Base-by-base conservation (phyloP, 257 asterid species). In the Haberlea rhodopensis region DNA sequence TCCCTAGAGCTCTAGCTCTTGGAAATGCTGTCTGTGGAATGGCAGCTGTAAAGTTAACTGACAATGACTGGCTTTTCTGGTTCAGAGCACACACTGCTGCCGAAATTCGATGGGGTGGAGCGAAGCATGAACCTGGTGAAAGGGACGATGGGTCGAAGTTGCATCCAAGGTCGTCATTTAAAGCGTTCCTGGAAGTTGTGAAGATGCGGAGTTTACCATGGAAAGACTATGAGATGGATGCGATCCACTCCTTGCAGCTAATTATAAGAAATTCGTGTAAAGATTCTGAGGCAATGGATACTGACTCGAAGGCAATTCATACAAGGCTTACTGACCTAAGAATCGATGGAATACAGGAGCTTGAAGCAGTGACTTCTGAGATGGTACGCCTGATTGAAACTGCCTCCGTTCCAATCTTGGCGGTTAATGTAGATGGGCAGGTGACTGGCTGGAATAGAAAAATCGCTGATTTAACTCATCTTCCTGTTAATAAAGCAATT, bases 211-310 rank as follows among this genome's bases (percentile, higher is more conserved):
- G 96, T 71, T 69, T 84, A 9, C 88, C 95, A 45, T 91, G 98
- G 98, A 91, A 82, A 85, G 96, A 89, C 66, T 85, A 75, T 73
- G 96, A 89, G 84, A 89, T 91, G 98, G 98, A 89, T 62, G 96
- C 94, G 1, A 89, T 91, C 69, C 96, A 89, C 70, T 91, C 98
- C 11, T 71, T 91, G 88, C 98, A 91, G 84, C 90, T 91, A 57
- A 89, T 91, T 49, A 71, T 91, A 20, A 84, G 98, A 72, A 89
- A 89, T 21, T 80, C 97, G 1, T 80, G 77, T 63, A 85, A 82
- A 62, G 94, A 85, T 60, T 76, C 75, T 10, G 83, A 70, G 62
- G 73, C 53, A 3, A 56, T 57, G 27, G 81, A 80, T 65, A 48
- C 76, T 23, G 78, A 70, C n/a, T 53, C 85, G 1, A 79, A 52